Percentiles rank a stretch among this genome's conserved stretches.
Conservation (phyloP, 1,284 basidiomycete species). For the Vanrija humicola region DNA sequence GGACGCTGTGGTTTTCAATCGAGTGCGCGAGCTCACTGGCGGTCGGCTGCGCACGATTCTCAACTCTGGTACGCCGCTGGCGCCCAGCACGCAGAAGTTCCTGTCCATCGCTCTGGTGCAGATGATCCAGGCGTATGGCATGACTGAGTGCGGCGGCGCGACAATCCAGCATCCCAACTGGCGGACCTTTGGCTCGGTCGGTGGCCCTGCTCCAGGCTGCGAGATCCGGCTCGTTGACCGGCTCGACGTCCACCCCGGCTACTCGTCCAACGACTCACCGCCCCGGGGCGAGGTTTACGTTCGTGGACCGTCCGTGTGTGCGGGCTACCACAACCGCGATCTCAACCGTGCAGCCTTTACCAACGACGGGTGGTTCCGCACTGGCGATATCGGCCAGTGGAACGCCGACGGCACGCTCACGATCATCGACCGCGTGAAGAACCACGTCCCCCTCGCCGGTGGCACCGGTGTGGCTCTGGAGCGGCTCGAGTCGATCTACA, state of each 20-base stretch:
- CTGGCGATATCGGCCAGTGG: slow-evolving; percentile 85
- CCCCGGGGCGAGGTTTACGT: slow-evolving; percentile 79
- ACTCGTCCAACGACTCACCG: slow-evolving; percentile 62
- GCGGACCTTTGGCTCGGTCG: slow-evolving; percentile 59
- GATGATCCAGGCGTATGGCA: slow-evolving; percentile 85
- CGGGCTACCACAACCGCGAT: slow-evolving; percentile 43
- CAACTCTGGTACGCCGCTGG: slow-evolving; percentile 64
- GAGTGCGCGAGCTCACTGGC: slow-evolving; percentile 74
- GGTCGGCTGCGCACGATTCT: slow-evolving; percentile 68
- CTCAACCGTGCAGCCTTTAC: slow-evolving; percentile 83
- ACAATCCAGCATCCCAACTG: slow-evolving; percentile 30
- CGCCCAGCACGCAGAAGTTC: slow-evolving; percentile 84
- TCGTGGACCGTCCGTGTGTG: slow-evolving; percentile 62
- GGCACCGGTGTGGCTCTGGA: slow-evolving; percentile 86
- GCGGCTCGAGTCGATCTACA: slow-evolving; percentile 83
- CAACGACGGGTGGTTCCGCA: slow-evolving; percentile 79
- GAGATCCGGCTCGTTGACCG: slow-evolving; percentile 82
- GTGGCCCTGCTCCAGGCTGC: slow-evolving; percentile 73
- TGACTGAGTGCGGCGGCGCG: slow-evolving; percentile 73
- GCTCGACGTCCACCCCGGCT: slow-evolving; percentile 65
- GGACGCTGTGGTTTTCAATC: slow-evolving; percentile 68
- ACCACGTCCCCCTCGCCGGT: slow-evolving; percentile 59
- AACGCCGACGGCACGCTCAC: slow-evolving; percentile 77
- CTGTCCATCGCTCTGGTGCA: slow-evolving; percentile 70
- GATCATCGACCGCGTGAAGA: slow-evolving; percentile 84